Evolutionary conservation across 202 grass and related monocot species (phyloP).

Genomic region (Bolboschoenoplectus hybrid): DNA sequence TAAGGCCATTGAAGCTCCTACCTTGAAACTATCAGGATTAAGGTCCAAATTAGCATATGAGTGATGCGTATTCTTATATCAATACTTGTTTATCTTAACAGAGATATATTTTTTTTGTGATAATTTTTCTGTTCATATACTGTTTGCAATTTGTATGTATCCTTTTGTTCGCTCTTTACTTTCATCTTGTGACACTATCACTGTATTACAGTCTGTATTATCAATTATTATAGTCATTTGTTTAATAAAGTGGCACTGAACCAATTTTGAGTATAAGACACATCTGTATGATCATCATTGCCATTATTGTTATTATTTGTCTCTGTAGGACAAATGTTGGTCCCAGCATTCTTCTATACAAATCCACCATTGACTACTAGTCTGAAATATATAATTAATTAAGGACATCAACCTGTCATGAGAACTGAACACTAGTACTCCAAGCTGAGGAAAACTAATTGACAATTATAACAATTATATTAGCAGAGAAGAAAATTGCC

Average conservation of each 20-base stretch:
- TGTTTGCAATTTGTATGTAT: conserved; percentile 18
- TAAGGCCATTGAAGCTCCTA: conserved; percentile 72
- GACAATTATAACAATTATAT: too few species aligned
- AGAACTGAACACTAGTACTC: neutral
- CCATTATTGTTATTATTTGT: neutral
- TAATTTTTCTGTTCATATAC: neutral
- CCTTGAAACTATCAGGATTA: neutral
- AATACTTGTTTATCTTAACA: neutral
- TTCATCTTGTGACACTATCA: neutral
- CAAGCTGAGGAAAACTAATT: neutral
- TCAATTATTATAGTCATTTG: conserved; percentile 16
- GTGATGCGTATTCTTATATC: neutral
- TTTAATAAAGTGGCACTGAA: neutral
- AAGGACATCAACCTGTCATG: neutral
- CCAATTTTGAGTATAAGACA: neutral
- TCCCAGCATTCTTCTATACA: neutral
- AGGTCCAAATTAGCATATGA: neutral
- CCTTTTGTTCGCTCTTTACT: neutral
- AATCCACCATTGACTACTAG: neutral
- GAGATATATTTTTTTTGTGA: neutral
- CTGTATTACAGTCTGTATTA: neutral
- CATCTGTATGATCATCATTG: neutral
- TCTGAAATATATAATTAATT: neutral
- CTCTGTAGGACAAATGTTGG: neutral
- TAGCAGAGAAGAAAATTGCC: neutral